Conservation (phyloP, 148 eudicot species). For the Amaranthus palmeri region DNA sequence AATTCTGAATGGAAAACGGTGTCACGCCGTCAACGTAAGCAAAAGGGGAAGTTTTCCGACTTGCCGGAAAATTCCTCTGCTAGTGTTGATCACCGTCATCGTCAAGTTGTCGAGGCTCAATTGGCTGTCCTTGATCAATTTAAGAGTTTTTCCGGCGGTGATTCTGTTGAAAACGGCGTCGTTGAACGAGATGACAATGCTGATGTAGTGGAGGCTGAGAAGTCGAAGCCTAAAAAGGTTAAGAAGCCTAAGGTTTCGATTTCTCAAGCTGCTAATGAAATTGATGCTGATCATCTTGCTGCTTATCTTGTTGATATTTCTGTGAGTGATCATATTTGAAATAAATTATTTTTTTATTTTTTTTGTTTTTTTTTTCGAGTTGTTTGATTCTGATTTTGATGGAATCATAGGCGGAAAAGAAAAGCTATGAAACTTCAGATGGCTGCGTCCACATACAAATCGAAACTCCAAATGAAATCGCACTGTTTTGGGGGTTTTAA, state of each 20-base stretch:
- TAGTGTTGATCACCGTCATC: not conserved
- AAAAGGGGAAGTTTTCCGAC: too few relatives aligned
- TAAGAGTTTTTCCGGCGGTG: not conserved
- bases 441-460: too few relatives aligned
- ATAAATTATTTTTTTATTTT: not conserved
- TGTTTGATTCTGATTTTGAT: not conserved
- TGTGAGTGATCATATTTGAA: slow-evolving; percentile 21
- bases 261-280: slow-evolving; percentile 48
- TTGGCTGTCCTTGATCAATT: not conserved
- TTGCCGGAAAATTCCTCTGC: too few relatives aligned
- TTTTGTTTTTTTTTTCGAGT: not conserved
- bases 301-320: slow-evolving; percentile 36
- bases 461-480: too few relatives aligned
- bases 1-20: too few relatives aligned
- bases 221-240: slow-evolving; percentile 35
- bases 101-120: not conserved
- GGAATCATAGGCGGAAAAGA: not conserved
- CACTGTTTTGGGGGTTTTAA: too few relatives aligned
- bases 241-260: slow-evolving; percentile 54
- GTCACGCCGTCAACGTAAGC: too few relatives aligned
- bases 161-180: not conserved
- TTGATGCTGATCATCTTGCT: slow-evolving; percentile 48
- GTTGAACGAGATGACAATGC: not conserved
- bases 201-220: not conserved
- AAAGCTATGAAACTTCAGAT: too few relatives aligned